Percentiles rank a stretch among this genome's conserved stretches.
Conservation (phyloP, 129 eudicot species). For the Flaveria robusta region DNA sequence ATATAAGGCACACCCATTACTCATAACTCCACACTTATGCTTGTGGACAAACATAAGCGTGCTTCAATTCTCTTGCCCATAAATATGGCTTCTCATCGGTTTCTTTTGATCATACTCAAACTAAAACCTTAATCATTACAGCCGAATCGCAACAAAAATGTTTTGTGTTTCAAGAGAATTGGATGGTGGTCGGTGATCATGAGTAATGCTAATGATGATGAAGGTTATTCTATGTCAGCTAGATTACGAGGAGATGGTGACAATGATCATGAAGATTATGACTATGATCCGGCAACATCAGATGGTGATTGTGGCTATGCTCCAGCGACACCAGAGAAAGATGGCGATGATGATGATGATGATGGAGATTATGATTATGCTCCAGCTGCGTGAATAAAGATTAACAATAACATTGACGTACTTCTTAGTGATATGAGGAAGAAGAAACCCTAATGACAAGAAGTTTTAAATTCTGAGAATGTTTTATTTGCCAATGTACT, state of each 20-base stretch:
- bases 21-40: constrained; percentile 31
- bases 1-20: constrained; percentile 17
- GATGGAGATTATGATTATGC: constrained; percentile 33
- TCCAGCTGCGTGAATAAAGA: constrained; percentile 28
- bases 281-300: neutral
- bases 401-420: neutral
- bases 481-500: neutral
- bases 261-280: constrained; percentile 22
- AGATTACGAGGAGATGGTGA: constrained; percentile 27
- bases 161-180: constrained; percentile 10
- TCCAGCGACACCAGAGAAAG: constrained; percentile 3
- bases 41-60: constrained; percentile 22
- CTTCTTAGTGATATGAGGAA: neutral
- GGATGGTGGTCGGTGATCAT: constrained; percentile 13
- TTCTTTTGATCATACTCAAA: neutral
- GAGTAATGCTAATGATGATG: constrained; percentile 22
- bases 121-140: neutral
- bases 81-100: constrained; percentile 23
- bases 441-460: neutral
- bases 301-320: constrained; percentile 22
- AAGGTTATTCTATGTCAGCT: constrained; percentile 18
- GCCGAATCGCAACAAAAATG: constrained; percentile 11
- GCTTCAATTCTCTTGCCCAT: constrained; percentile 4
- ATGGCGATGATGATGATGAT: constrained; percentile 22
- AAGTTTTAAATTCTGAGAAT: neutral